Conservation (phyloP, 345 rosid genomes). For the Populus davidiana region DNA sequence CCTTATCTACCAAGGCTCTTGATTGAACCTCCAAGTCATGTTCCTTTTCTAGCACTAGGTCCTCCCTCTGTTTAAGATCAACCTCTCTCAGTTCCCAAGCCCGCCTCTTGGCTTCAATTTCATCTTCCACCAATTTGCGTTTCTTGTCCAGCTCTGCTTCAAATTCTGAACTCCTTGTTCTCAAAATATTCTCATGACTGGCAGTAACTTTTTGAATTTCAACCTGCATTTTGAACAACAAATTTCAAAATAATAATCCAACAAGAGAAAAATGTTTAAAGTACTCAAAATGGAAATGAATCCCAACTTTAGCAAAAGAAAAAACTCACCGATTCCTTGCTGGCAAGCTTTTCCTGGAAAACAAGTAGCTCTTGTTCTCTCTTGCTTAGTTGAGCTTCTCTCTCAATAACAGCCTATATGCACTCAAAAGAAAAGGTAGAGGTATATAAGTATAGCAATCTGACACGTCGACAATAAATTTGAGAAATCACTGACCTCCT, state of each 20-base stretch:
- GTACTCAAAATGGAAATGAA: background rate
- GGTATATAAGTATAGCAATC: slow-evolving; percentile 5
- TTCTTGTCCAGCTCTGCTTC: slow-evolving; percentile 73
- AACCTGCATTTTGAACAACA: slow-evolving; percentile 41
- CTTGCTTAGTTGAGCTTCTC: slow-evolving; percentile 56
- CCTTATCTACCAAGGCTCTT: slow-evolving; percentile 58
- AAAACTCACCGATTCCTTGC: slow-evolving; percentile 74
- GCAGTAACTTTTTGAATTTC: slow-evolving; percentile 57
- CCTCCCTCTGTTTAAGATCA: slow-evolving; percentile 72
- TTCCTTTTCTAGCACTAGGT: slow-evolving; percentile 61
- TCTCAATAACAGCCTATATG: slow-evolving; percentile 51
- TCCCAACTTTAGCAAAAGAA: background rate
- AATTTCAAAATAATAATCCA: background rate
- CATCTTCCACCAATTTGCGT: slow-evolving; percentile 69
- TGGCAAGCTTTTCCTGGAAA: slow-evolving; percentile 64
- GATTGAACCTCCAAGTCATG: slow-evolving; percentile 71
- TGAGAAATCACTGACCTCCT: slow-evolving; percentile 54
- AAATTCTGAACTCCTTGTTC: slow-evolving; percentile 58
- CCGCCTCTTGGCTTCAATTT: slow-evolving; percentile 79
- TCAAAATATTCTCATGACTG: slow-evolving; percentile 58
- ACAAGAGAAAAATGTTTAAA: background rate
- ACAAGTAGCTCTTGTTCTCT: slow-evolving; percentile 72
- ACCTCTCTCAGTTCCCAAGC: slow-evolving; percentile 88
- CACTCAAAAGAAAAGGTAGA: slow-evolving; percentile 8
- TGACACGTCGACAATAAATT: background rate